These are phyloP conservation scores for Apophysomyces elegans DNA, from an alignment of 371 early-diverging fungal genomes.

Conservation along the genomic window DNA sequence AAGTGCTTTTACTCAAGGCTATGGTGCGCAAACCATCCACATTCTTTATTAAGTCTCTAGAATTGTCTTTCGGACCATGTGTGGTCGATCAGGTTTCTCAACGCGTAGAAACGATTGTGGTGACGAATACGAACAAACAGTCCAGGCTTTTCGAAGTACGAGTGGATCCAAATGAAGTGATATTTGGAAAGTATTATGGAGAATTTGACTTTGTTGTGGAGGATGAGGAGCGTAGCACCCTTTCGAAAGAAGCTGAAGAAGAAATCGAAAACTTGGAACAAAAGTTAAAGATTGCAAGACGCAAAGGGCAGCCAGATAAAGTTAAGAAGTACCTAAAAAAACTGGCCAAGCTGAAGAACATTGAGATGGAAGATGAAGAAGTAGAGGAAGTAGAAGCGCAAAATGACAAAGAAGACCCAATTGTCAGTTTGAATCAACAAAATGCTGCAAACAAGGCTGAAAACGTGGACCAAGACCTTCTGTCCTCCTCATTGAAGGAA, in stretches of 20 bases:
- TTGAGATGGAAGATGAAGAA: conserved; percentile 27
- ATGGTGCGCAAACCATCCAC: conserved; percentile 88
- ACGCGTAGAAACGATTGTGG: conserved; percentile 57
- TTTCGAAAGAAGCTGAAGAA: conserved; percentile 89
- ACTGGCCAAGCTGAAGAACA: conserved; percentile 61
- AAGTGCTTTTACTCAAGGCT: conserved; percentile 86
- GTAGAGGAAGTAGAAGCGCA: conserved; percentile 11
- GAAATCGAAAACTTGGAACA: conserved; percentile 95
- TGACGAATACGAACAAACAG: conserved; percentile 84
- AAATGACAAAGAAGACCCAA: conserved; percentile 24
- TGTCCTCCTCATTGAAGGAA: conserved; percentile 27
- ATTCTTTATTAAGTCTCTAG: conserved; percentile 80
- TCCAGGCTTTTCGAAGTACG: conserved; percentile 83
- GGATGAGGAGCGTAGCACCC: conserved; percentile 62
- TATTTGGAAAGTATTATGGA: conserved; percentile 60
- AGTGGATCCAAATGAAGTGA: conserved; percentile 74
- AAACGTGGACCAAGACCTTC: not conserved
- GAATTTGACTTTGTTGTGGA: conserved; percentile 76
- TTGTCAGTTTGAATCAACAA: conserved; percentile 8
- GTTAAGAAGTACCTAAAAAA: conserved; percentile 84
- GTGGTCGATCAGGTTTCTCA: conserved; percentile 53
- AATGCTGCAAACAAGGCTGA: conserved; percentile 15
- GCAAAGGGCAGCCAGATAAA: conserved; percentile 92
- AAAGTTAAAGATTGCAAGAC: conserved; percentile 94
- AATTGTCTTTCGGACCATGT: conserved; percentile 82